A percentile compares a stretch with the other conserved stretches of the same genome.
Evolutionary conservation across 768 basidiomycete genomes (phyloP).

Genomic region (Terana coerulea): DNA sequence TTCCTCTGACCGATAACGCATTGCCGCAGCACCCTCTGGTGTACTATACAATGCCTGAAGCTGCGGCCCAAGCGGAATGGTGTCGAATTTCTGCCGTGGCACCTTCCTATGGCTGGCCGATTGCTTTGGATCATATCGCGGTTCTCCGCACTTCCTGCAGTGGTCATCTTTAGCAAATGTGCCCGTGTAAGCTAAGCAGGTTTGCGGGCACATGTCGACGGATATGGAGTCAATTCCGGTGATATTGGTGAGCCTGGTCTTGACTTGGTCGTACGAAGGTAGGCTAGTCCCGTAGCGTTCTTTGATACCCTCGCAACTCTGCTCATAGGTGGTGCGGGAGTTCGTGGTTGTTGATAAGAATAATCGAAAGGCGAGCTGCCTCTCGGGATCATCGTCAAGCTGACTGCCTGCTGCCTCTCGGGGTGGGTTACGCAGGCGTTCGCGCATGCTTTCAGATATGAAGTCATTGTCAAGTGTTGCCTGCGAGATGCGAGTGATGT

Average conservation of each 20-base stretch:
- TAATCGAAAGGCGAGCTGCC: too few relatives aligned
- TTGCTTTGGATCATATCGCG: slow-evolving; percentile 11
- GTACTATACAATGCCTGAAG: slow-evolving; percentile 17
- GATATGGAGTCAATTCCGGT: slow-evolving; percentile 7
- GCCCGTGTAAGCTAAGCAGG: slow-evolving; percentile 13
- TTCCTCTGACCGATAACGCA: slow-evolving; percentile 7
- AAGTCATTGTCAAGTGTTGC: too few relatives aligned
- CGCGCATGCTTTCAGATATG: too few relatives aligned
- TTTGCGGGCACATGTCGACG: slow-evolving; percentile 9
- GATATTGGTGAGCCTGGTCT: slow-evolving; percentile 4
- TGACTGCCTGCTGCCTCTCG: too few relatives aligned
- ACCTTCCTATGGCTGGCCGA: slow-evolving; percentile 8
- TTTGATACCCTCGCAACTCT: too few relatives aligned
- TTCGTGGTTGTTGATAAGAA: too few relatives aligned
- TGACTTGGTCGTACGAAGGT: slow-evolving; percentile 13
- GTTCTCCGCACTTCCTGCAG: slow-evolving; percentile 13
- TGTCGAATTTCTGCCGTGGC: background rate
- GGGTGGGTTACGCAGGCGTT: too few relatives aligned
- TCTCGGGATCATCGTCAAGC: too few relatives aligned
- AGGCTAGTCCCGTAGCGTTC: too few relatives aligned
- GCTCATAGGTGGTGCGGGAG: too few relatives aligned
- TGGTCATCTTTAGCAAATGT: slow-evolving; percentile 10
- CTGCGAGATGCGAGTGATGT: too few relatives aligned
- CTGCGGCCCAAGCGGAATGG: slow-evolving; percentile 18
- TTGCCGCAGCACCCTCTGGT: slow-evolving; percentile 6